Base-by-base conservation (phyloP, 345 rosid species). In the Diplotaxis tenuifolia region DNA sequence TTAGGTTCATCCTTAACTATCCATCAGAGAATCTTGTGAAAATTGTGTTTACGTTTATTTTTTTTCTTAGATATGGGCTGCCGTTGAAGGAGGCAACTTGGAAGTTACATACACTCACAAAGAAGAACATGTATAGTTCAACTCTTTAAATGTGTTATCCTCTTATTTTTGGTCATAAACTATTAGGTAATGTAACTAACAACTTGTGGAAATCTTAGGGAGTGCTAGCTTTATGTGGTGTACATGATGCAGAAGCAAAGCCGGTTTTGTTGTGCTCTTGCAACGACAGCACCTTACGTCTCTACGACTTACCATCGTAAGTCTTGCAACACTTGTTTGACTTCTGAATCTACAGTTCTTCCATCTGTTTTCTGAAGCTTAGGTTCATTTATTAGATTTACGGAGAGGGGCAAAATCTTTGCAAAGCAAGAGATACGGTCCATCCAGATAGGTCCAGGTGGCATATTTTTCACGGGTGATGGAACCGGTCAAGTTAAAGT, bases 221-320 rank as follows among this genome's bases (percentile, higher is more conserved):
- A 14, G 72, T 93, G 72, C 85, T 92, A 69, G 81, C 82, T 36
- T 79, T 92, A 28, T 86, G 91, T 71, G 98, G 98, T 72, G 84
- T 88, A 86, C 93, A 79, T 79, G 96, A 90, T 78, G 84, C 74
- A 11, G 98, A 90, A 75, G 88, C 85, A 66, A 90, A 86, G 78
- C 98, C 98, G 25, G 83, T 93, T 62, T 83, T 90, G 86, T 59
- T 93, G 65, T 85, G 96, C 65, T 72, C 89, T 16, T 85, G 95
- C 81, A 93, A 90, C 42, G 98, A 93, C 78, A 85, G 84, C 57
- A 72, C 93, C 14, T 78, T 88, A 31, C 90, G 85, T 40, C 82
- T 82, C 28, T 92, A 85, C 59, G 98, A 95, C 86, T 75, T 95
- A 65, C 99, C 99, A 57, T 89, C 99, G 99, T 95, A 81, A 92